Evolutionary conservation across 2,329 filamentous ascomycete genomes (phyloP), one percentile per base, ranked within the genome.

Genomic region (Epicoccum nigrum): DNA sequence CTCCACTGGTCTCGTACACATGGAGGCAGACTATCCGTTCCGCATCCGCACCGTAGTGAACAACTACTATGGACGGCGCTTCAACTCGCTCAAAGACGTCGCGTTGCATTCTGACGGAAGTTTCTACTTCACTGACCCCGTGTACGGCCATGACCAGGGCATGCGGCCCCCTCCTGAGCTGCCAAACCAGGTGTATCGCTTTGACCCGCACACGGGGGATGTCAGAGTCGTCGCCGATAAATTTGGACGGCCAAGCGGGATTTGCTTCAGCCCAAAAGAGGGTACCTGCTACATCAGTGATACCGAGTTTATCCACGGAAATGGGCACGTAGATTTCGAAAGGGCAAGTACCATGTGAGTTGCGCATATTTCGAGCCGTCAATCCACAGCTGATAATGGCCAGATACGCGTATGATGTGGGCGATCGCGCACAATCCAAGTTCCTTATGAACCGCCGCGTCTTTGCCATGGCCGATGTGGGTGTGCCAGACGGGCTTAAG

Each of bases 91-190:
- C 33, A 71, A 77, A 51, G 75, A 78, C 41, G 56, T 76, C 1
- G 64, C 67, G 16, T 65, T 77, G 15, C 71, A 76, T 40, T 62
- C 62, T 1, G 68, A 72, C 9, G 74, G 74, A 32, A 70, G 72
- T 20, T 72, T 80, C 44, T 79, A 76, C 73, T 79, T 79, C 60
- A 79, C 77, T 1, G 77, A 79, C 51, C 73, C 75, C 4, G 51
- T 63, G 9, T 67, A 63, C 28, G 65, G 60, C 27, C 58, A 48
- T 33, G 55, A 63, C 13, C 60, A 65, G 39, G 59, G 56, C 15
- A 60, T 60, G 38, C 60, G 62, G 13, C 64, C 68, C 1, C 39
- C 20, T 2, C 64, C 65, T 8, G 43, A 60, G 37, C 54, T 69
- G 4, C 64, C 62, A 1, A 62, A 61, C 19, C 63, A 67, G 32